Base-by-base conservation (phyloP, 2,329 filamentous ascomycete genomes). In the Pseudogymnoascus sp. region DNA sequence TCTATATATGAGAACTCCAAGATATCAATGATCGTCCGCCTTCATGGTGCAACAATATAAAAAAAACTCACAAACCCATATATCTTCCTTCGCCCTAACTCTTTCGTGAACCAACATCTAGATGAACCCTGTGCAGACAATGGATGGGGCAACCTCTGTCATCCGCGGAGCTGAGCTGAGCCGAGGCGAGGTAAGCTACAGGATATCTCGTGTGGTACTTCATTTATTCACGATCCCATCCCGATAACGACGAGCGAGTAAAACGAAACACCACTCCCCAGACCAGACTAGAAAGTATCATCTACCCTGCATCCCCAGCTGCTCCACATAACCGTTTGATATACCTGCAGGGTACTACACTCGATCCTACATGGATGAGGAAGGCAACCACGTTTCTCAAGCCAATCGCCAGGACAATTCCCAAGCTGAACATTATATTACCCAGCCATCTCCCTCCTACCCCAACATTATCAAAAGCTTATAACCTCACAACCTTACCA, bases 161-260 rank as follows among this genome's bases (percentile, higher is more conserved):
- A 21, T n/a, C 10, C 25, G 4, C 23, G n/a, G 11, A 6, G 48
- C 14, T 54, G 7, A 31, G 14, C 25, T 31, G 14, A 19, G 25
- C 25, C 8, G 28, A 31, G 28, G 2, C 11, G 28, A 31, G 28
- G 8, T 31, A 31, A 4, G 28, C 28, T 31, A 21, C 25, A 6
- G 48, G 7, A 31, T 31, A n/a, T 51, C 23, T 16, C 45, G 23
- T 6, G 14, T 45, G 23, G 45, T 28, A n/a, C 25, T 31, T 19
- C 51, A 57, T 34, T 34, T 34, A 19, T 57, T n/a, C 51, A 57
- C n/a, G n/a, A 34, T 34, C 51, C 51, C 51, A 57, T 54, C 48
- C 25, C 51, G 28, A 31, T 31, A 3, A 4, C 10, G 2, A 34
- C 28, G n/a, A 57, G 16, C 51, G 28, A 57, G 51, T 57, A 57